Evolutionary conservation across 31 red algal genomes (phyloP), one percentile per base, ranked within the genome.

Genomic region (Porphyra umbilicalis): DNA sequence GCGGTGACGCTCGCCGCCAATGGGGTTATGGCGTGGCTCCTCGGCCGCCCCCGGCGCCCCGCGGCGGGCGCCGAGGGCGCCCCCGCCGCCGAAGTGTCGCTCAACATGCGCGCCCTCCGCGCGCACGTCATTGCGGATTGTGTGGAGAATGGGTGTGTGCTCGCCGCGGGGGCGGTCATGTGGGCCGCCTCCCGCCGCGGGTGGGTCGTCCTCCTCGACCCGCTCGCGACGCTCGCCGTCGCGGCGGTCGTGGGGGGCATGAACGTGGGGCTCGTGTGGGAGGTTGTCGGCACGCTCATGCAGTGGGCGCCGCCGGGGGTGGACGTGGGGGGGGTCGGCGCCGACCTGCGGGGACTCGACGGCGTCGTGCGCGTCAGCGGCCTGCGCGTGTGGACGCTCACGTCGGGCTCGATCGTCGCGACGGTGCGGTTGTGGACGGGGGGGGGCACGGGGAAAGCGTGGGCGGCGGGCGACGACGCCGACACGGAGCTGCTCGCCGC

Each of bases 41-140:
- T 93, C 32, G 33, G 82, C 35, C 75, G 84, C 25, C 36, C 74
- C 8, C 57, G 30, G 57, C 57, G 57, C 4, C 57, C 57, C 6
- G 57, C 25, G 11, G 57, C 57, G 0, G 57, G 30, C 57, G 57
- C 15, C 44, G 44, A 67, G 15, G 44, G 57, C 25, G 57, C 57
- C 25, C 6, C 57, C 3, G 57, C 57, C 11, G 68, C 42, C n/a
- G 38, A 36, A 1, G 37, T 78, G 35, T 85, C 81, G 34, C 80
- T 93, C 33, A 93, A 93, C 77, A 40, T 93, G 36, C 86, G 91
- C 14, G 91, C 91, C 0, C 80, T 93, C 79, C 86, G 91, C 33
- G 91, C 91, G 29, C 91, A 93, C 40, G 86, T 93, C 68, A 88
- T 93, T 79, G 91, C 91, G 0, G 91, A 93, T 71, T 88, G 76